Evolutionary conservation across 2,329 filamentous ascomycete genomes (phyloP), one percentile per base, ranked within the genome.

Genomic region (Botrytis tulipae): DNA sequence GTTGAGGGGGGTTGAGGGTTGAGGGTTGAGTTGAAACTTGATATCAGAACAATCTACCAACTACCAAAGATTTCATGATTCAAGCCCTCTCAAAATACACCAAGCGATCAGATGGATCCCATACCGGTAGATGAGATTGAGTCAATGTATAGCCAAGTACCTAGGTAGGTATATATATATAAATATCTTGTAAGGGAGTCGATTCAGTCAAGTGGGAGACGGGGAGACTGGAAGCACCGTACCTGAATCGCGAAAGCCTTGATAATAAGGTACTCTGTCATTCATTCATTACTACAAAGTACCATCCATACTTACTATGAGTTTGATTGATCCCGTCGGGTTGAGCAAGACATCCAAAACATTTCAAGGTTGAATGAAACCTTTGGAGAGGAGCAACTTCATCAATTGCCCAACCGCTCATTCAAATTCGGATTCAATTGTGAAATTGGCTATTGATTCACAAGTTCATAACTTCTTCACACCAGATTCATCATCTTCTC

Each of bases 391-490:
- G 62, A 66, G 42, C 63, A 57, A n/a, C 51, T 57, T 57, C n/a
- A 35, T 65, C 62, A 25, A 65, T 48, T 65, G 62, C 42, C 48
- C 48, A 54, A 54, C 42, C 42, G 42, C 42, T 48, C 42, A 65
- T 65, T 65, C 62, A 48, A 48, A 57, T 29, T 57, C 51, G 51
- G n/a, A 32, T 57, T 29, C 51, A 29, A 57, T 57, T 66, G 42
- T 66, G 63, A 66, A 66, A 66, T 66, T 48, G 63, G 63, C 63
- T 48, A 48, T 48, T 48, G 62, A 66, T 66, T 66, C 62, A 66
- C 62, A 48, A 66, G 5, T 62, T 37, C 32, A 35, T 14, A 37
- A 35, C 35, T 61, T 10, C 18, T 37, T 37, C 32, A 61, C 16
- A 32, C 40, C 22, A 29, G 14, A 65, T 46, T 25, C 62, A 65